phyloP scores from a whole-genome alignment of 805 yeast genomes.

The Monosporozyma aerobia region DNA sequence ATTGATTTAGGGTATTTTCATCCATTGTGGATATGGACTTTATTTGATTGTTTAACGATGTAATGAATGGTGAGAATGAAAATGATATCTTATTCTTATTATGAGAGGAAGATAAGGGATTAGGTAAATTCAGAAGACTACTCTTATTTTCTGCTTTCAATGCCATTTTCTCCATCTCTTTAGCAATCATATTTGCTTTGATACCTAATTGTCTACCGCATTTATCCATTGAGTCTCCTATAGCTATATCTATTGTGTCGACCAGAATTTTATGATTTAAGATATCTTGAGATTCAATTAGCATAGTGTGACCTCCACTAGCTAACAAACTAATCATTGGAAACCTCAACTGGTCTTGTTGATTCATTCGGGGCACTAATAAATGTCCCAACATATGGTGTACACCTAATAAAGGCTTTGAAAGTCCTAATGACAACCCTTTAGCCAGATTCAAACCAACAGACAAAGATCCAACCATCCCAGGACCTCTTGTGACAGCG shows the following conservation, averaged over 20 bases:
- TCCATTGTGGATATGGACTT: slow-evolving; percentile 11
- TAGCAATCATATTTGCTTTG: slow-evolving; percentile 76
- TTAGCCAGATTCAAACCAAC: slow-evolving; percentile 79
- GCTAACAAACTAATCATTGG: slow-evolving; percentile 73
- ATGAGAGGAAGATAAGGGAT: slow-evolving; percentile 44
- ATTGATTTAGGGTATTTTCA: slow-evolving; percentile 29
- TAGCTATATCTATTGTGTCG: slow-evolving; percentile 78
- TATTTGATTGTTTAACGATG: slow-evolving; percentile 38
- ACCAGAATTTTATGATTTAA: slow-evolving; percentile 62
- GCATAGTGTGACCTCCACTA: slow-evolving; percentile 92
- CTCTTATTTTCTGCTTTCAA: slow-evolving; percentile 28
- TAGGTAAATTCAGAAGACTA: slow-evolving; percentile 30
- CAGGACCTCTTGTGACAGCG: slow-evolving; percentile 93
- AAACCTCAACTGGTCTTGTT: slow-evolving; percentile 33
- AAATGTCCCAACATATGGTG: slow-evolving; percentile 96
- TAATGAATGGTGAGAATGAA: slow-evolving; percentile 71
- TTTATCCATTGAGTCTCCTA: slow-evolving; percentile 89
- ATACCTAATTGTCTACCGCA: slow-evolving; percentile 82
- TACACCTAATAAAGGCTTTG: slow-evolving; percentile 73
- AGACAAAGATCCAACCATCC: slow-evolving; percentile 83
- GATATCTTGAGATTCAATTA: slow-evolving; percentile 57
- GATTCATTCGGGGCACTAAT: slow-evolving; percentile 48
- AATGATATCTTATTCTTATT: slow-evolving; percentile 44
- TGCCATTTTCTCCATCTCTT: slow-evolving; percentile 49
- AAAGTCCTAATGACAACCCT: slow-evolving; percentile 74